Evolutionary conservation across 768 basidiomycete species (phyloP), one percentile per base, ranked within the genome.

Genomic region (Phanerochaete carnosa): DNA sequence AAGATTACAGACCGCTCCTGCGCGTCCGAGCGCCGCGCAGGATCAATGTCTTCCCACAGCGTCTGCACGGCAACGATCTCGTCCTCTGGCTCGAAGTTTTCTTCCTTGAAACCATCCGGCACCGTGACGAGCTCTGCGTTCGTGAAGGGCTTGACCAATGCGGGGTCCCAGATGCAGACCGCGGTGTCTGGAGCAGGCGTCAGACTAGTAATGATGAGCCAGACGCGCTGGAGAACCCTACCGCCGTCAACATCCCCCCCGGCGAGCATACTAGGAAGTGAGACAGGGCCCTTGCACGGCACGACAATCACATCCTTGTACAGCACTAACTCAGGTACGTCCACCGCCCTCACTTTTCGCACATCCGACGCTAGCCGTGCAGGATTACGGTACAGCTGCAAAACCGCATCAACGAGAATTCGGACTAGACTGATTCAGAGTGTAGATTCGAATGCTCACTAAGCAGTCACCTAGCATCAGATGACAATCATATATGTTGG

Each of bases 171-270:
- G 25, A 69, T 66, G 56, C 64, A 66, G 15, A 69, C 65, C 11
- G 64, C 66, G 1, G 64, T 61, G 45, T 71, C 70, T 71, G 53
- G 16, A 55, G 26, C 45, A 47, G 16, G 47, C 45, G 23, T 57
- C 55, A 45, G 51, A 11, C 4, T 46, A 52, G 15, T 3, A 4
- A 25, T 29, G 2, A 54, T 25, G 26, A 23, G 30, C 4, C 28
- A 23, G 3, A 32, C 12, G 8, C 19, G 28, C 51, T 3, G 6
- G 19, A 9, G n/a, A 1, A 2, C 66, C 77, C 58, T 69, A 88
- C 90, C 90, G 72, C 90, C 90, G 65, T 92, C 90, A 73, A 84
- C 84, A 67, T 92, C 90, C 72, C 90, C 90, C 30, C 88, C 90
- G n/a, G 84, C 82, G 28, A 92, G 80, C n/a, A 82, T 69, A 59